phyloP scores from a whole-genome alignment of 768 basidiomycete species.

The Boletus vinaceobasis region DNA sequence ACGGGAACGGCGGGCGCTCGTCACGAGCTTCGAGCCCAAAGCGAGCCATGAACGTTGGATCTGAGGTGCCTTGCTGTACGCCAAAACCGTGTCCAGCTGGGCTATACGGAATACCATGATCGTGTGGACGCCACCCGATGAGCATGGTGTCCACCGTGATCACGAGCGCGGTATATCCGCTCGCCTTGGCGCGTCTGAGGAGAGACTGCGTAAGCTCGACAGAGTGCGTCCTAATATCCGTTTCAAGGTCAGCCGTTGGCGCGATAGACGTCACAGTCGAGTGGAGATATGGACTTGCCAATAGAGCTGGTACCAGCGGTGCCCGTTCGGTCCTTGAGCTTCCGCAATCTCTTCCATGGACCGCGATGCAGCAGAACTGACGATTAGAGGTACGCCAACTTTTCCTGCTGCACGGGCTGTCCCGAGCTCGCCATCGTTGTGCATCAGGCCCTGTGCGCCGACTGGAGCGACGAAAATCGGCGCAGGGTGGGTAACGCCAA shows the following conservation, averaged over 20 bases:
- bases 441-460: slow-evolving; percentile 52
- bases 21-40: slow-evolving; percentile 30
- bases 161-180: slow-evolving; percentile 42
- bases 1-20: slow-evolving; percentile 34
- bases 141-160: slow-evolving; percentile 44
- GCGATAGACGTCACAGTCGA: not conserved
- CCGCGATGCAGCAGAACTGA: slow-evolving; percentile 35
- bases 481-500: slow-evolving; percentile 41
- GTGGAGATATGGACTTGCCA: slow-evolving; percentile 24
- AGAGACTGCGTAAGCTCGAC: slow-evolving; percentile 39
- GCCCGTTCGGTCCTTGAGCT: slow-evolving; percentile 39
- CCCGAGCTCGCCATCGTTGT: slow-evolving; percentile 41
- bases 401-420: slow-evolving; percentile 42
- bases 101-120: slow-evolving; percentile 38
- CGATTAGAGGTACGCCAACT: slow-evolving; percentile 41
- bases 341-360: slow-evolving; percentile 49
- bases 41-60: slow-evolving; percentile 46
- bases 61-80: slow-evolving; percentile 39
- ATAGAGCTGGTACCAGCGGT: slow-evolving; percentile 52
- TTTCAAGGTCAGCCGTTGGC: not conserved
- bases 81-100: slow-evolving; percentile 38
- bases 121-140: slow-evolving; percentile 45
- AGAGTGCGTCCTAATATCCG: slow-evolving; percentile 33
- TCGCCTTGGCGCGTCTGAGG: slow-evolving; percentile 40
- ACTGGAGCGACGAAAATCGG: slow-evolving; percentile 56